Conservation (phyloP, 1,139 yeast genomes). For the Kodamaea alishanica region DNA sequence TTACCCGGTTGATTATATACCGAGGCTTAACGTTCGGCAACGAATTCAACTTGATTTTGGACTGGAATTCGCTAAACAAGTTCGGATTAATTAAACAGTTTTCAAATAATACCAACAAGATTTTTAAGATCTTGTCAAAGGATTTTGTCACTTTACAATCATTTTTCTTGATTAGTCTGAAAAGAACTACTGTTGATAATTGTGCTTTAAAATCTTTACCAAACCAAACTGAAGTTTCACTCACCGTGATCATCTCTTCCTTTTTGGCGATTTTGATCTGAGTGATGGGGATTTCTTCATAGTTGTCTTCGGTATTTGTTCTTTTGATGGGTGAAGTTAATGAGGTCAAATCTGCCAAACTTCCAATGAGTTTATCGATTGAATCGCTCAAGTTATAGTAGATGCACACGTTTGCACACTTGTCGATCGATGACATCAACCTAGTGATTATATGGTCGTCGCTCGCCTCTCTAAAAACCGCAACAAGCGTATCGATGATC, state of each 20-base stretch:
- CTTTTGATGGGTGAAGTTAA: slow-evolving; percentile 26
- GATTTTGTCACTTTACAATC: slow-evolving; percentile 45
- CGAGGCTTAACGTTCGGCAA: slow-evolving; percentile 65
- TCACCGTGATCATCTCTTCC: slow-evolving; percentile 62
- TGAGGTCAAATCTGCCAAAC: slow-evolving; percentile 62
- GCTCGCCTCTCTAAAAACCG: slow-evolving; percentile 79
- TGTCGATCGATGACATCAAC: slow-evolving; percentile 83
- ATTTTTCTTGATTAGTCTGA: slow-evolving; percentile 67
- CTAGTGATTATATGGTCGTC: slow-evolving; percentile 88
- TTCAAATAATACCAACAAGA: slow-evolving; percentile 64
- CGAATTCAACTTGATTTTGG: slow-evolving; percentile 44
- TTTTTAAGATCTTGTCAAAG: slow-evolving; percentile 61
- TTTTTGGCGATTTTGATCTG: slow-evolving; percentile 48
- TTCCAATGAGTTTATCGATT: slow-evolving; percentile 61
- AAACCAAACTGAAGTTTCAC: slow-evolving; percentile 76
- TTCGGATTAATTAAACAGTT: slow-evolving; percentile 71
- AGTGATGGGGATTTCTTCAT: slow-evolving; percentile 48
- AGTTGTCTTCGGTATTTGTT: slow-evolving; percentile 22
- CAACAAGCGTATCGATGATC: slow-evolving; percentile 65
- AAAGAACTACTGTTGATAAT: slow-evolving; percentile 78
- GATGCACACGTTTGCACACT: slow-evolving; percentile 72
- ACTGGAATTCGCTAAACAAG: slow-evolving; percentile 61
- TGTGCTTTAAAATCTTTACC: slow-evolving; percentile 94
- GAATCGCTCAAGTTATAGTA: slow-evolving; percentile 54
- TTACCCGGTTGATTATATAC: slow-evolving; percentile 57